A percentile compares a stretch with the other conserved stretches of the same genome.
phyloP scores from a whole-genome alignment of 2,329 filamentous ascomycete species.

The Phialocephala subalpina region DNA sequence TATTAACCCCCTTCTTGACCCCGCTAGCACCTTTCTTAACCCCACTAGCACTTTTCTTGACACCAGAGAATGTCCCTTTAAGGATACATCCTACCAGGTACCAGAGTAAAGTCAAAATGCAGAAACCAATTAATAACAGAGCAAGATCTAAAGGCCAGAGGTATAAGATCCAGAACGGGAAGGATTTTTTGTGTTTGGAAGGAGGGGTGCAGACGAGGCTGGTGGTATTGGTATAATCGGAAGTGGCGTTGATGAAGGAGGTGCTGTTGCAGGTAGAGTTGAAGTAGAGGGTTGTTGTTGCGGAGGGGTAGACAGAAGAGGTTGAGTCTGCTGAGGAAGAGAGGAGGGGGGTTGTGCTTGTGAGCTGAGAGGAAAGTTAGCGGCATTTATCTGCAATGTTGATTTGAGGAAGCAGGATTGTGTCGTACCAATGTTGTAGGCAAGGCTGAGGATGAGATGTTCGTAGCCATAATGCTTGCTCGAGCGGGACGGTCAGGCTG shows the following conservation, averaged over 20 bases:
- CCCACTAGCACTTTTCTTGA: not conserved
- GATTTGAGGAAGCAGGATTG: not conserved
- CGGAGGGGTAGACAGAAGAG: not conserved
- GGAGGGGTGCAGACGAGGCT: not conserved
- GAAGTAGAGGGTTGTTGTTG: constrained; percentile 4
- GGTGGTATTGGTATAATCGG: not conserved
- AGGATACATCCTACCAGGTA: not conserved
- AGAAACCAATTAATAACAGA: not conserved
- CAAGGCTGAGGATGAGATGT: not conserved
- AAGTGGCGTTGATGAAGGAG: not conserved
- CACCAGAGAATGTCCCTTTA: not conserved
- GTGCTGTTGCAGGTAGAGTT: not conserved
- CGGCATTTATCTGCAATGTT: not conserved
- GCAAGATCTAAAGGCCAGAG: not conserved
- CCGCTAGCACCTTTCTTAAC: not conserved
- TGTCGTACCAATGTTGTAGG: not conserved
- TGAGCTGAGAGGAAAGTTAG: not conserved
- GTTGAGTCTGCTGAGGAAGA: not conserved
- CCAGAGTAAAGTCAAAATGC: not conserved
- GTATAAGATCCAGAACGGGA: not conserved
- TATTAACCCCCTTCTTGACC: not conserved
- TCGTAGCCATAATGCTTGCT: not conserved
- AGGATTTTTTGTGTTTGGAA: not conserved
- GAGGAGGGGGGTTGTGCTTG: not conserved
- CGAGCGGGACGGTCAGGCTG: not conserved